Evolutionary conservation across 129 eudicot genomes (phyloP).

Genomic region (Arctium lappa): DNA sequence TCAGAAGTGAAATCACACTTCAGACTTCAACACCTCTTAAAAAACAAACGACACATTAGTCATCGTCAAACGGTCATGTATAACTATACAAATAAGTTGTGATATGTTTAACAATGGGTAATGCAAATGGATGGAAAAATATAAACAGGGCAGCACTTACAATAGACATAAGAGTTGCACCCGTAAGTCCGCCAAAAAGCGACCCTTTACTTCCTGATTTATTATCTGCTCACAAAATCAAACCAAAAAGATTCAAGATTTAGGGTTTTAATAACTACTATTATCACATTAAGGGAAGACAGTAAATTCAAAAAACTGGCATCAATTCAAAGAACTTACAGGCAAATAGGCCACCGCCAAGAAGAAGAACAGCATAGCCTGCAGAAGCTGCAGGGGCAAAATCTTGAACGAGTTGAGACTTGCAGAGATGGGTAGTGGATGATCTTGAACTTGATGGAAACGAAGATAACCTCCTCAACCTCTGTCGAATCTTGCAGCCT

Average conservation of each 20-base stretch:
- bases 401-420: constrained; percentile 38
- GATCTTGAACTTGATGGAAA: constrained; percentile 10
- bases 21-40: too few relatives aligned
- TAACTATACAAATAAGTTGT: too few relatives aligned
- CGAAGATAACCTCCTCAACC: neutral
- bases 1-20: too few relatives aligned
- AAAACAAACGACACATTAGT: too few relatives aligned
- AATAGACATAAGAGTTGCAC: constrained; percentile 42
- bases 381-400: constrained; percentile 51
- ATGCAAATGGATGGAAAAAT: neutral
- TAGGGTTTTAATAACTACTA: neutral
- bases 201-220: constrained; percentile 57
- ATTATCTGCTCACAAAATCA: constrained; percentile 25
- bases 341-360: constrained; percentile 53
- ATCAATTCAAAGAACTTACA: constrained; percentile 17
- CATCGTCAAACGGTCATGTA: too few relatives aligned
- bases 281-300: neutral
- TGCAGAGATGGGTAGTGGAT: constrained; percentile 19
- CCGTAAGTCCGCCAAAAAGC: constrained; percentile 51
- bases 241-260: neutral
- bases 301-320: neutral
- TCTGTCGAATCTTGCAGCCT: constrained; percentile 7
- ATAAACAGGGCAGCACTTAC: constrained; percentile 29
- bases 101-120: neutral
- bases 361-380: constrained; percentile 44